Evolutionary conservation across 768 basidiomycete species (phyloP), one percentile per base, ranked within the genome.

Genomic region (Auriculariales sp.): DNA sequence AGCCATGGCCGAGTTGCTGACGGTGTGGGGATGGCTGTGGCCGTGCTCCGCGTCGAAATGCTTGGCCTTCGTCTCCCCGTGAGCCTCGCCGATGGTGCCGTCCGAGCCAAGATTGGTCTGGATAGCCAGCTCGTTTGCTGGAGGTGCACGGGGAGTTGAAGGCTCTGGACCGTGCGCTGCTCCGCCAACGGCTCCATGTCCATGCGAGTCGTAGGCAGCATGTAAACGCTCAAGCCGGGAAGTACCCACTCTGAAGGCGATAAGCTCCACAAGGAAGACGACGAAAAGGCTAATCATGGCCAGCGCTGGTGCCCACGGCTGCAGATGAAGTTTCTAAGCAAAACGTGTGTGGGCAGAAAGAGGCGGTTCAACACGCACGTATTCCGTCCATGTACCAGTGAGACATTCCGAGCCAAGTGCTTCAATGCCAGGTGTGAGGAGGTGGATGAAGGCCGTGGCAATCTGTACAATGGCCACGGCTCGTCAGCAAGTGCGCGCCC

Each of bases 391-490:
- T 30, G 64, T 75, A 3, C 73, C 65, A 0, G 71, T 58, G 24
- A 97, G 69, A 63, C 93, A 97, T 7, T 71, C 66, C 0, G 80
- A 83, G 19, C 68, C 63, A 3, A 98, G 71, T 32, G 76, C 86
- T 10, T 77, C 77, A 44, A 88, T 66, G 0, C 77, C 93, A 1
- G 93, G 83, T 4, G 74, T 66, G 6, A 94, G 69, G 0, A 94
- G 72, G 62, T 91, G 87, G 31, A 89, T 86, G 61, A 88, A 94
- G 2, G 86, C 83, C 7, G 92, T 95, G 1, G 89, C 89, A 51
- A 95, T 83, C 86, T 89, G 55, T 25, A 45, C 48, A 53, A 35
- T 17, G 24, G 29, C 32, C 47, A 34, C 36, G 49, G 14, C 11
- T 29, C 49, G 44, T 48, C 34, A 51, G 27, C 15, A 22, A 48